phyloP scores from a whole-genome alignment of 169 alveolate genomes.

The Neospora caninum region DNA sequence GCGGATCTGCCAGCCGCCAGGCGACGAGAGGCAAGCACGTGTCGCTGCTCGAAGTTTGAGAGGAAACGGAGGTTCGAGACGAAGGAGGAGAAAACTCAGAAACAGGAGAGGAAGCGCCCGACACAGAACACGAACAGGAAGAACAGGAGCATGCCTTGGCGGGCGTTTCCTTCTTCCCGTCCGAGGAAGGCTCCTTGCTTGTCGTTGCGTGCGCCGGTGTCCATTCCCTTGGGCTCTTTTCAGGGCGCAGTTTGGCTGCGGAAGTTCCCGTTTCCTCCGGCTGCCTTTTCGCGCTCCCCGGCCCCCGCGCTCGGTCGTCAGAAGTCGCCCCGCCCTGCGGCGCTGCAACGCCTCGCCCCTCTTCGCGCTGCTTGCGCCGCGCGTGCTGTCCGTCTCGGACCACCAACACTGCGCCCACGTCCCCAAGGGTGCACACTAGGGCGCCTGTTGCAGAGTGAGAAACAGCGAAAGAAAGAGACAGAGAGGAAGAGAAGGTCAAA shows the following conservation, averaged over 20 bases:
- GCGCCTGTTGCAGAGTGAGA: background rate
- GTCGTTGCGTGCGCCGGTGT: background rate
- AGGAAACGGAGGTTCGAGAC: no score
- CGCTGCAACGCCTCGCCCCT: background rate
- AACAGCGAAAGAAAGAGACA: background rate
- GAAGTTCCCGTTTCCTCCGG: no score
- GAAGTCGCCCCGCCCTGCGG: background rate
- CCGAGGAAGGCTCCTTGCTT: background rate
- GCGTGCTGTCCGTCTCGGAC: background rate
- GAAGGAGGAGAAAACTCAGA: background rate
- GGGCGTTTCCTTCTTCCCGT: background rate
- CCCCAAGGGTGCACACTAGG: background rate
- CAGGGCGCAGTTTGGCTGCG: background rate
- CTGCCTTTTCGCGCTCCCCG: no score
- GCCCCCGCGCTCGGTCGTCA: no score
- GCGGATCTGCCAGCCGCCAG: constrained; percentile 22
- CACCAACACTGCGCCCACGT: constrained; percentile 11
- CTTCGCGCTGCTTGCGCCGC: background rate
- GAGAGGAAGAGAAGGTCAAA: background rate
- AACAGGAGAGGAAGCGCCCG: background rate
- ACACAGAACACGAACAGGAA: background rate
- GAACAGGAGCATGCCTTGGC: no score
- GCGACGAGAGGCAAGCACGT: background rate
- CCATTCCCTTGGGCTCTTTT: background rate
- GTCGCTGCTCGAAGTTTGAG: background rate